Conservation (phyloP, 345 rosid genomes). For the Gossypioides kirkii region DNA sequence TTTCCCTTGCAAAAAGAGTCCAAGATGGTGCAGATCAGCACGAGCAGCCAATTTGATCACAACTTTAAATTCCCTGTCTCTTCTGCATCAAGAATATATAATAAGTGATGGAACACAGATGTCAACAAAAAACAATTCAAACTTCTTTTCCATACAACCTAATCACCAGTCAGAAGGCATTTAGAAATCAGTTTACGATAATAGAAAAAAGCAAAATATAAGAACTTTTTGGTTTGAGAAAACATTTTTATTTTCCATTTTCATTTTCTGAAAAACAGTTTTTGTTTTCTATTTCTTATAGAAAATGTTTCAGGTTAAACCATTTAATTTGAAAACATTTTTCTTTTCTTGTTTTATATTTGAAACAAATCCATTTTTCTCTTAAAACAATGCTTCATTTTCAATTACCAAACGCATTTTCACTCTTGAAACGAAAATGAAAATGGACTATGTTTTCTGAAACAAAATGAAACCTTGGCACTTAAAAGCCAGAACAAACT, state of each 20-base stretch:
- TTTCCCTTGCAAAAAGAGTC: slow-evolving; percentile 74
- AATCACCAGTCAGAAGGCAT: not conserved
- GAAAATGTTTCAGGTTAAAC: not conserved
- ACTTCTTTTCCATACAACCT: not conserved
- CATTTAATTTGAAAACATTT: not conserved
- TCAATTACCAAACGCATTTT: too few species aligned
- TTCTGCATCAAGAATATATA: slow-evolving; percentile 37
- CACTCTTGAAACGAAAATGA: too few species aligned
- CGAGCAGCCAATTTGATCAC: slow-evolving; percentile 82
- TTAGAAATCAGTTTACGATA: not conserved
- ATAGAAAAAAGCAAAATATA: not conserved
- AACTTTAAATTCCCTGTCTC: slow-evolving; percentile 67
- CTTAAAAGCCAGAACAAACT: not conserved
- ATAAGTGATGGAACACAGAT: not conserved
- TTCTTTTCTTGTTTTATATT: not conserved
- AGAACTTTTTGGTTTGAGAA: too few species aligned
- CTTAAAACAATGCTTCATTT: not conserved
- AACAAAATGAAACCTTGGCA: not conserved
- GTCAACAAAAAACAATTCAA: not conserved
- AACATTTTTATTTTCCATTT: too few species aligned
- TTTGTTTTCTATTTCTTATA: not conserved
- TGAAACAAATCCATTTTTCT: not conserved
- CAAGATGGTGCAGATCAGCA: slow-evolving; percentile 83
- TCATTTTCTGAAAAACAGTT: too few species aligned
- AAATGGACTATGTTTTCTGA: not conserved